A percentile compares a stretch with the other conserved stretches of the same genome.
These are phyloP conservation scores for Knufia fluminis DNA, from an alignment of 2,329 filamentous ascomycete species.

Conservation along the genomic window DNA sequence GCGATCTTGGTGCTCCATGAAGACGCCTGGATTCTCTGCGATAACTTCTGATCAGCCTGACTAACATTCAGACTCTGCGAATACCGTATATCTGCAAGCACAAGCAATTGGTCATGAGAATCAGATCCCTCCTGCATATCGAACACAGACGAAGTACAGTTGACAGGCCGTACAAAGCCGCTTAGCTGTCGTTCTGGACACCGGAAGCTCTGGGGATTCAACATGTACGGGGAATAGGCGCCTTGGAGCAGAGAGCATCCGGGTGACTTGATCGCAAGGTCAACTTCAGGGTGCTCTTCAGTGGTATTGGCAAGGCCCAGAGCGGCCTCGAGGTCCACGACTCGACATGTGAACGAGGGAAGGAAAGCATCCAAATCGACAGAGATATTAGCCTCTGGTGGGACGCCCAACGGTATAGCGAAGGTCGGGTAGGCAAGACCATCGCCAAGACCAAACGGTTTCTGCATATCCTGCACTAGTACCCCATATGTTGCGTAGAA, in stretches of 20 bases:
- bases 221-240: no score
- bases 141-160: no score
- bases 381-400: no score
- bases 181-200: conserved; percentile 15
- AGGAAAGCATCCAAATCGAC: no score
- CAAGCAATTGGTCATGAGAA: no score
- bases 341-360: no score
- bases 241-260: no score
- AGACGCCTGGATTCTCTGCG: background rate
- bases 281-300: conserved; percentile 9
- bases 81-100: conserved; percentile 3
- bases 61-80: background rate
- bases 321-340: no score
- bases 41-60: background rate
- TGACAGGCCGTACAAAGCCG: conserved; percentile 9
- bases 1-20: background rate
- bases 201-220: conserved; percentile 9
- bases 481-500: conserved; percentile 16
- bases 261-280: conserved; percentile 3
- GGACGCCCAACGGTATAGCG: no score
- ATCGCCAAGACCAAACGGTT: conserved; percentile 3
- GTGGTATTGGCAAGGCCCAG: conserved; percentile 12
- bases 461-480: conserved; percentile 8
- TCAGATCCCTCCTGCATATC: no score
- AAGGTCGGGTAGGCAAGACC: conserved; percentile 12